Base-by-base conservation (phyloP, 2,329 filamentous ascomycete genomes). In the Trichoderma lentiforme region DNA sequence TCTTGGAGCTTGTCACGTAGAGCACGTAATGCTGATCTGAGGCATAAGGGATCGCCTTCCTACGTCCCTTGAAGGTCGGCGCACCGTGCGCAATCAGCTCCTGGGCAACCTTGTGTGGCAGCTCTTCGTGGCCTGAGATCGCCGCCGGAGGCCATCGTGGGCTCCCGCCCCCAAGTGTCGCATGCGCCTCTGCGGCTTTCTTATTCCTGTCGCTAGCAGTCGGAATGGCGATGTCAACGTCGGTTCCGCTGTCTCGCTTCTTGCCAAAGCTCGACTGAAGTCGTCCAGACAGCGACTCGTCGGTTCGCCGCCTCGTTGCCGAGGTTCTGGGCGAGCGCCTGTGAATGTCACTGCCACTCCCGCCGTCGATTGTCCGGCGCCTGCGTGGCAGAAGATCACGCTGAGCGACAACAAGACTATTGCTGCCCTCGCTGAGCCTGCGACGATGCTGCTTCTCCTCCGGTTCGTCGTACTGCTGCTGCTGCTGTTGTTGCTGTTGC, bases 1-100 rank as follows among this genome's bases (percentile, higher is more conserved):
- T 87, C 56, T 58, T 62, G 14, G 75, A 76, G 2, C 78, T 78
- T 2, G 86, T 88, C 14, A 86, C 84, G 77, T 87, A 90, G 1
- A 90, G 81, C 4, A 84, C 83, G 75, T 86, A 90, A 77, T 86
- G 90, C 72, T 86, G 79, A 15, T 89, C 85, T 0, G 86, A 82
- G 1, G 84, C 84, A 74, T 91, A 87, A 8, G 88, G 85, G 53
- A 91, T 84, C 4, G 83, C 77, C 51, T 83, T 82, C 76, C 84
- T 86, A 77, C 87, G 84, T 24, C 89, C 89, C 71, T 83, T 86
- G 78, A 88, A 86, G 2, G 83, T 82, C 5, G 89, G 87, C 2
- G 86, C 88, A 6, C 89, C 89, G 8, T 84, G 82, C n/a, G 84
- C 84, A 73, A 91, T 87, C 72, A 90, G 82, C 63, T 88, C 85